Percentiles rank a stretch among this genome's conserved stretches.
Conservation (phyloP, 2,329 filamentous ascomycete genomes). For the Sporothrix brasiliensis region DNA sequence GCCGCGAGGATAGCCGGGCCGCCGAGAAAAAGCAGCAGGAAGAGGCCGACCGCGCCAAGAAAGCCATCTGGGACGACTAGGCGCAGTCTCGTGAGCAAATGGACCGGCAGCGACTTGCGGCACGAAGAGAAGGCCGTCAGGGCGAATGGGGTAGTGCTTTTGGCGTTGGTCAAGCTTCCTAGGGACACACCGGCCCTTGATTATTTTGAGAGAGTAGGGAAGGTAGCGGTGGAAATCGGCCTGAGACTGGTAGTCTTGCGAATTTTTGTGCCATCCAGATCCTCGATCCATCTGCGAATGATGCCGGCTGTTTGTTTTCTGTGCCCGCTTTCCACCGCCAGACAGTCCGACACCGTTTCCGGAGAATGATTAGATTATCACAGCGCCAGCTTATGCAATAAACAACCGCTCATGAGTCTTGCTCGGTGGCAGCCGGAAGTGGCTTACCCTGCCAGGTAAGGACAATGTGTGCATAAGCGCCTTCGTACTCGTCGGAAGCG, state of each 20-base stretch:
- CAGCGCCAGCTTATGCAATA: constrained; percentile 17
- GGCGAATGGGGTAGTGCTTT: neutral
- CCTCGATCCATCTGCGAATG: too few species aligned
- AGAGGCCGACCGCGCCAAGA: constrained; percentile 74
- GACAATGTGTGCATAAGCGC: constrained; percentile 47
- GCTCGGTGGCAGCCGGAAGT: constrained; percentile 35
- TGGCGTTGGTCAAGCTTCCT: neutral
- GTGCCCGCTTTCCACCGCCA: neutral
- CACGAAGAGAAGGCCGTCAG: neutral
- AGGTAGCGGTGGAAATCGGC: neutral
- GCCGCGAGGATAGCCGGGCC: constrained; percentile 70
- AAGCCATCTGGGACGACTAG: constrained; percentile 82
- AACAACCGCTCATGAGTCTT: neutral
- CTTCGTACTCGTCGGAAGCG: constrained; percentile 44
- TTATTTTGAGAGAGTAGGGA: neutral
- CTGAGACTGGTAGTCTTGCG: neutral
- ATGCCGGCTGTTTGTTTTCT: neutral
- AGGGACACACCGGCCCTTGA: neutral
- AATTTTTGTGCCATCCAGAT: too few species aligned
- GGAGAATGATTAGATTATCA: neutral
- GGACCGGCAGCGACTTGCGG: constrained; percentile 4
- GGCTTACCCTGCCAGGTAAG: constrained; percentile 56
- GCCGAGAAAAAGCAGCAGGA: constrained; percentile 63
- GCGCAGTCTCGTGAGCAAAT: constrained; percentile 14
- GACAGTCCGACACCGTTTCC: neutral